A percentile compares a stretch with the other conserved stretches of the same genome.
Evolutionary conservation across 345 rosid genomes (phyloP).

Genomic region (Brassica incana): DNA sequence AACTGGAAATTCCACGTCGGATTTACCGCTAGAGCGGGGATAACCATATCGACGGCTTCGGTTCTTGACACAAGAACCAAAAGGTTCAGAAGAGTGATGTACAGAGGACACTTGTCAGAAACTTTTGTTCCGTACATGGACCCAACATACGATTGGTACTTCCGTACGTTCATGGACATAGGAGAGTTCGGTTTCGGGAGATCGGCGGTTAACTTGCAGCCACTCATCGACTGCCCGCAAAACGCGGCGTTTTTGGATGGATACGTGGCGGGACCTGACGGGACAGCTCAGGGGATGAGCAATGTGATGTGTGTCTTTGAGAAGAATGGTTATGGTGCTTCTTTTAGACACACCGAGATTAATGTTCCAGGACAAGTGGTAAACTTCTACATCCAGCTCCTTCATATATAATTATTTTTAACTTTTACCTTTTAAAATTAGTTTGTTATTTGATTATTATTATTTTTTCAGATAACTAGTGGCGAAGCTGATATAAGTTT

Average conservation of each 20-base stretch:
- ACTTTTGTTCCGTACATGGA: conserved; percentile 87
- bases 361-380: conserved; percentile 78
- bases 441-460: not conserved
- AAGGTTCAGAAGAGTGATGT: conserved; percentile 49
- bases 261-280: conserved; percentile 58
- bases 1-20: conserved; percentile 81
- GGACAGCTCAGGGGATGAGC: conserved; percentile 49
- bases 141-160: conserved; percentile 80
- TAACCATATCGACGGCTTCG: conserved; percentile 60
- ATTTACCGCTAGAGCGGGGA: conserved; percentile 61
- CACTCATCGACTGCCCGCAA: conserved; percentile 61
- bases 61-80: conserved; percentile 45
- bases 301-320: conserved; percentile 66
- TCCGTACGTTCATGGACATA: conserved; percentile 66
- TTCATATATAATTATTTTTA: not conserved
- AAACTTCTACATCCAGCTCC: conserved; percentile 18
- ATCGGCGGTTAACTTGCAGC: conserved; percentile 55
- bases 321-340: conserved; percentile 57
- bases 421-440: not conserved
- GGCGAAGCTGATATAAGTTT: conserved; percentile 66
- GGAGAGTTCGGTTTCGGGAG: conserved; percentile 85
- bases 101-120: conserved; percentile 73
- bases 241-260: conserved; percentile 64
- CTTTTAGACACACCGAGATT: conserved; percentile 69
- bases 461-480: conserved; percentile 52